Conservation (phyloP, 331 rosid species). For the Phaseolus coccineus region DNA sequence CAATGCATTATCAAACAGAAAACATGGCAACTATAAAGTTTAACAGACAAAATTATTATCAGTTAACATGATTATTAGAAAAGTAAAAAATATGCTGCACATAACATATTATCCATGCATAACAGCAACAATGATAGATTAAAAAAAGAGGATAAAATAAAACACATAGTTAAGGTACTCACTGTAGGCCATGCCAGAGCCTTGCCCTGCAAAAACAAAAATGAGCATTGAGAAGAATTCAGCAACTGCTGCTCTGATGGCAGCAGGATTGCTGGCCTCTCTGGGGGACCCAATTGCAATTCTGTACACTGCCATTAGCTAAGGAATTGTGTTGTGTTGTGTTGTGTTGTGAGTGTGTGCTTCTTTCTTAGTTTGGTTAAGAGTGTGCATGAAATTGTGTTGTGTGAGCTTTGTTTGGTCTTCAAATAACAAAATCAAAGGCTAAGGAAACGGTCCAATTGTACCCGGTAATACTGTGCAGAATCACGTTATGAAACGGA, state of each 20-base stretch:
- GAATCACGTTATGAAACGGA: not conserved
- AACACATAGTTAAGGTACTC: slow-evolving; percentile 3
- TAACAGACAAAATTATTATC: not conserved
- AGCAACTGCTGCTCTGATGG: slow-evolving; percentile 73
- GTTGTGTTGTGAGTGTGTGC: not conserved
- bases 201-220: slow-evolving; percentile 91
- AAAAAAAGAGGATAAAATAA: not conserved
- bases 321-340: too few species aligned
- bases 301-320: slow-evolving; percentile 55
- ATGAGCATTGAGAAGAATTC: slow-evolving; percentile 86
- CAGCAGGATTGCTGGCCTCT: slow-evolving; percentile 82
- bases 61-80: not conserved
- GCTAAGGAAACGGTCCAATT: slow-evolving; percentile 58
- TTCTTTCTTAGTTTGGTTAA: slow-evolving; percentile 25
- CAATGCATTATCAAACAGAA: not conserved
- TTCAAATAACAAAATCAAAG: slow-evolving; percentile 47
- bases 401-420: slow-evolving; percentile 23
- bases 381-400: slow-evolving; percentile 8
- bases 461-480: slow-evolving; percentile 35
- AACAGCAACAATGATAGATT: not conserved
- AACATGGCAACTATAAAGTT: not conserved
- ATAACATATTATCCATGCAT: not conserved
- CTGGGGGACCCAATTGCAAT: slow-evolving; percentile 72
- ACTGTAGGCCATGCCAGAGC: slow-evolving; percentile 89
- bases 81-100: not conserved